Conservation (phyloP, 2,329 filamentous ascomycete species). For the Diaporthe citriasiana region DNA sequence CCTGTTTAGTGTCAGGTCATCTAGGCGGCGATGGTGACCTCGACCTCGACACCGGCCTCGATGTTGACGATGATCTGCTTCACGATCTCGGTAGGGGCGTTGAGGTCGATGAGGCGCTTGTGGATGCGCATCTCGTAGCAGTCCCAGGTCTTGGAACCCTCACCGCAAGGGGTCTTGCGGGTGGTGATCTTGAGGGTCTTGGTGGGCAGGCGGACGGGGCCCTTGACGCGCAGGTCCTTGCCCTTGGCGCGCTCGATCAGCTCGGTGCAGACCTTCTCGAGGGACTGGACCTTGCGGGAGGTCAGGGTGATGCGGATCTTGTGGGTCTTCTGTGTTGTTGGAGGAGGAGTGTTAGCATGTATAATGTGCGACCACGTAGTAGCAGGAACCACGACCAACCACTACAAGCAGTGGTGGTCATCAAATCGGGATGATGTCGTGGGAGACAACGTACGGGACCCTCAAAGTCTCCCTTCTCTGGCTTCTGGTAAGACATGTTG, state of each 20-base stretch:
- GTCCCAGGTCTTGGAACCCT: slow-evolving; percentile 99
- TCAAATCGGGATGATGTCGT: too few species aligned
- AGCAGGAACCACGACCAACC: background rate
- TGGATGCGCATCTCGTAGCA: slow-evolving; percentile 99
- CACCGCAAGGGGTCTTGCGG: slow-evolving; percentile 99
- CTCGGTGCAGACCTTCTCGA: slow-evolving; percentile 98
- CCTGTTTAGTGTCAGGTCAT: slow-evolving; percentile 26
- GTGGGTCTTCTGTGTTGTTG: slow-evolving; percentile 81
- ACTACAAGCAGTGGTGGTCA: too few species aligned
- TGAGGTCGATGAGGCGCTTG: slow-evolving; percentile 97
- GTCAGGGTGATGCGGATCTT: slow-evolving; percentile 99
- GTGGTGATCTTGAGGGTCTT: slow-evolving; percentile 97
- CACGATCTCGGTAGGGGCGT: slow-evolving; percentile 97
- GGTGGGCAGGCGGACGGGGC: slow-evolving; percentile 96
- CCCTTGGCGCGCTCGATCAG: slow-evolving; percentile 98
- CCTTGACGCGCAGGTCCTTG: slow-evolving; percentile 99
- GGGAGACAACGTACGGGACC: slow-evolving; percentile 74
- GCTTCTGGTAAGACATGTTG: slow-evolving; percentile 95
- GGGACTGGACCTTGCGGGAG: slow-evolving; percentile 91
- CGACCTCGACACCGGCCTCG: slow-evolving; percentile 92
- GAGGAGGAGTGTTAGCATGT: slow-evolving; percentile 5
- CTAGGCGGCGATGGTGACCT: slow-evolving; percentile 92
- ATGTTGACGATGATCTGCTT: slow-evolving; percentile 98
- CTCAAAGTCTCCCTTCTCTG: slow-evolving; percentile 93
- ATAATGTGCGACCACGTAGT: background rate